Evolutionary conservation across 2,329 filamentous ascomycete species (phyloP).

Genomic region (Phaeoacremonium minimum): DNA sequence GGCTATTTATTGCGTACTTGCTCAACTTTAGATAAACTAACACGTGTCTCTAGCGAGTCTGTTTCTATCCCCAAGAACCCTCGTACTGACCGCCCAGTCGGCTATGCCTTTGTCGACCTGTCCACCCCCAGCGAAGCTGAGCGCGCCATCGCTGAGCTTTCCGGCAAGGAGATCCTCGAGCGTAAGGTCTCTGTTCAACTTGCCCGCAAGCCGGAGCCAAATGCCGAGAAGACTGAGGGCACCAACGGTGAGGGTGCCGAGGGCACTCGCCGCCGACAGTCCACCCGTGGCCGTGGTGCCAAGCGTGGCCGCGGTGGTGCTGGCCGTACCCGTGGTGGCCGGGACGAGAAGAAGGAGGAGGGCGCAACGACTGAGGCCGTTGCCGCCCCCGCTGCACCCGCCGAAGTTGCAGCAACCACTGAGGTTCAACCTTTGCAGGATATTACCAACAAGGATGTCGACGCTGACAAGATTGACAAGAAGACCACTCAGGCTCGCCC

Average conservation of each 20-base stretch:
- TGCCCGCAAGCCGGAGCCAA: conserved; percentile 91
- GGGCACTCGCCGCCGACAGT: conserved; percentile 56
- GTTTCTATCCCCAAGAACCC: conserved; percentile 99
- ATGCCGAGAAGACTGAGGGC: conserved; percentile 71
- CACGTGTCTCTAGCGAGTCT: conserved; percentile 74
- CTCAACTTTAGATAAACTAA: too few relatives aligned
- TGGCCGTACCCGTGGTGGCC: conserved; percentile 60
- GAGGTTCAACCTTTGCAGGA: conserved; percentile 59
- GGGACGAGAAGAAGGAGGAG: conserved; percentile 49
- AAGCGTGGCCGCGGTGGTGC: conserved; percentile 62
- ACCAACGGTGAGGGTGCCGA: conserved; percentile 74
- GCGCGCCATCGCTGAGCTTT: conserved; percentile 91
- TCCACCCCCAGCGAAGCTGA: conserved; percentile 92
- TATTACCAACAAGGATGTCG: conserved; percentile 50
- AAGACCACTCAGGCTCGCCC: conserved; percentile 46
- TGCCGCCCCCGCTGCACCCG: conserved; percentile 40
- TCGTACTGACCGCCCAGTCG: conserved; percentile 95
- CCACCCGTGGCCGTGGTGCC: conserved; percentile 62
- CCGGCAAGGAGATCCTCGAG: conserved; percentile 95
- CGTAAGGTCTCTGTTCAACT: conserved; percentile 99
- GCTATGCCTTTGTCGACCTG: conserved; percentile 98
- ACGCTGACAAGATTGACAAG: conserved; percentile 56
- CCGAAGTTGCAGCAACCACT: conserved; percentile 39
- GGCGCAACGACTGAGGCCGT: conserved; percentile 38
- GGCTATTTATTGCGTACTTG: too few relatives aligned